Evolutionary conservation across 169 alveolate genomes (phyloP).

Genomic region (Plasmodium gaboni): DNA sequence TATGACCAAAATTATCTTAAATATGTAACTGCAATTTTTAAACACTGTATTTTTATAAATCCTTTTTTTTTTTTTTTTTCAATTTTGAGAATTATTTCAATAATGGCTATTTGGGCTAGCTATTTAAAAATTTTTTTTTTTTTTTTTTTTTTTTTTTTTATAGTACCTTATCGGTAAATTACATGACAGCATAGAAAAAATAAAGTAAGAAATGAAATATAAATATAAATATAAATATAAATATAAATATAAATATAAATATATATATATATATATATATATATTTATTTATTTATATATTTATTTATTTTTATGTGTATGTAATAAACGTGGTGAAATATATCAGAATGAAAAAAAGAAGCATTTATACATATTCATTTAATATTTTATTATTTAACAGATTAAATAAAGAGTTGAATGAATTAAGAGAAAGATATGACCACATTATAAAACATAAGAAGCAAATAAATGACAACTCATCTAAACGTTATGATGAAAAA

Average conservation of each 20-base stretch:
- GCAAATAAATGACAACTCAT: background rate
- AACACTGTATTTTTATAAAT: background rate
- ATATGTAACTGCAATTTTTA: no score
- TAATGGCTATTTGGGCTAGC: background rate
- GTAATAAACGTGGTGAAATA: background rate
- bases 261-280: background rate
- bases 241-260: background rate
- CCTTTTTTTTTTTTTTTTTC: background rate
- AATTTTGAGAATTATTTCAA: no score
- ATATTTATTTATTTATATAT: constrained; percentile 6
- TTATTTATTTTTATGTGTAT: background rate
- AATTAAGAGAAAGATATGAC: constrained; percentile 54
- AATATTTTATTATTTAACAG: background rate
- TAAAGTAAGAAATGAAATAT: constrained; percentile 7
- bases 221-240: background rate
- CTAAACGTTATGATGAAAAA: background rate
- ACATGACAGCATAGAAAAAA: constrained; percentile 47
- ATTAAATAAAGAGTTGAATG: constrained; percentile 44
- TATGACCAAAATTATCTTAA: background rate
- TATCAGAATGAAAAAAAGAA: no score
- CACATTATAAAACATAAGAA: constrained; percentile 22
- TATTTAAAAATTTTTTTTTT: background rate
- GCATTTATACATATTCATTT: background rate
- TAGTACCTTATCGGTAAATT: constrained; percentile 35
- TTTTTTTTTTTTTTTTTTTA: background rate